A percentile compares a stretch with the other conserved stretches of the same genome.
Evolutionary conservation across 2,329 filamentous ascomycete species (phyloP).

Genomic region (Diaporthe australafricana): DNA sequence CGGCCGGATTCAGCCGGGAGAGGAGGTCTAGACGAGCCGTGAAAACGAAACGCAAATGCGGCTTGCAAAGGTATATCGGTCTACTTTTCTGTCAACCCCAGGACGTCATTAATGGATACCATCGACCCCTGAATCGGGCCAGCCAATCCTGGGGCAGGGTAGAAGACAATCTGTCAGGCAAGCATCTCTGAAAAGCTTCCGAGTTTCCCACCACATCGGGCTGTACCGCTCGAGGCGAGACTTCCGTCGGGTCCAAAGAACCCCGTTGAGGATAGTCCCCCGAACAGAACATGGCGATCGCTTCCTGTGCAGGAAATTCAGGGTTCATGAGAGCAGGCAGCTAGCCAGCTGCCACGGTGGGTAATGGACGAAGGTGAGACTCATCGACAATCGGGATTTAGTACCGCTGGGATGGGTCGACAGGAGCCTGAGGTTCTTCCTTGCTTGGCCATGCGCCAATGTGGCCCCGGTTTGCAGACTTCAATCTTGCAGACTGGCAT

Average conservation of each 20-base stretch:
- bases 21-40: neutral
- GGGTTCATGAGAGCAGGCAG: neutral
- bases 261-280: constrained; percentile 5
- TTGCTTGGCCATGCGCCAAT: constrained; percentile 1
- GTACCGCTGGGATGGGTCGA: constrained; percentile 5
- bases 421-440: constrained; percentile 7
- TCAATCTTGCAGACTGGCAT: neutral
- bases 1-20: neutral
- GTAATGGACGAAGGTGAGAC: neutral
- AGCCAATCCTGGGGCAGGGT: constrained; percentile 8
- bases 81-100: neutral
- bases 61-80: constrained; percentile 9
- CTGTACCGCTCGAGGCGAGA: constrained; percentile 11
- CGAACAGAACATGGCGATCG: constrained; percentile 12
- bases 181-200: constrained; percentile 9
- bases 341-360: neutral
- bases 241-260: neutral
- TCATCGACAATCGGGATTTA: neutral
- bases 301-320: neutral
- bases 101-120: constrained; percentile 1
- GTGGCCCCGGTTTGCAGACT: neutral
- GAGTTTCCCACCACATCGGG: neutral
- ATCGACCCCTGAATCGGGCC: constrained; percentile 8
- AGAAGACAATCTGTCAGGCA: constrained; percentile 4
- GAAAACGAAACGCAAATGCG: neutral